A percentile compares a stretch with the other conserved stretches of the same genome.
These are phyloP conservation scores for Fusarium nodosum DNA, from an alignment of 2,329 filamentous ascomycete species.

Conservation along the genomic window DNA sequence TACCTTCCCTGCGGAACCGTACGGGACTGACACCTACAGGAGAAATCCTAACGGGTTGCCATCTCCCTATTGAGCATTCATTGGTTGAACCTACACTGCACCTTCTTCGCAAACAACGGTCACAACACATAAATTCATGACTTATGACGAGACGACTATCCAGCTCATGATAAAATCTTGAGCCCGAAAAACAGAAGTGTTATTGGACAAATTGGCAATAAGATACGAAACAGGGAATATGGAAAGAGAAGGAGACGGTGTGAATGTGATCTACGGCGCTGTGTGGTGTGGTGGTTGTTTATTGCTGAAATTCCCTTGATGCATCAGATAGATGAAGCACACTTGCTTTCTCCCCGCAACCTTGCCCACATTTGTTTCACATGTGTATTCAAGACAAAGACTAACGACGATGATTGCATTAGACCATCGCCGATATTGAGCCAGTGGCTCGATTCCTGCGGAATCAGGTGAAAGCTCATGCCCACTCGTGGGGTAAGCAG, in stretches of 20 bases:
- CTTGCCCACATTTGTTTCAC: slow-evolving; percentile 36
- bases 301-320: slow-evolving; percentile 38
- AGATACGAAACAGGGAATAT: slow-evolving; percentile 9
- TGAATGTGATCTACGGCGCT: slow-evolving; percentile 46
- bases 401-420: slow-evolving; percentile 60
- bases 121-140: slow-evolving; percentile 38
- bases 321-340: slow-evolving; percentile 50
- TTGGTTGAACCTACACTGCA: slow-evolving; percentile 2
- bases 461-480: slow-evolving; percentile 2
- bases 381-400: slow-evolving; percentile 52
- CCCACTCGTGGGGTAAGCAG: slow-evolving; percentile 17
- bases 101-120: slow-evolving; percentile 3
- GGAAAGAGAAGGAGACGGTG: slow-evolving; percentile 29
- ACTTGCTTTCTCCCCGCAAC: slow-evolving; percentile 40
- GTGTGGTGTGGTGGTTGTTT: slow-evolving; percentile 46
- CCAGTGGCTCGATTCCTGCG: slow-evolving; percentile 35
- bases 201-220: slow-evolving; percentile 25
- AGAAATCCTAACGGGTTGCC: slow-evolving; percentile 53
- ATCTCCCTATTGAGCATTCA: slow-evolving; percentile 44
- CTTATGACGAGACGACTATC: slow-evolving; percentile 47
- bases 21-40: slow-evolving; percentile 34
- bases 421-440: slow-evolving; percentile 58
- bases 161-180: slow-evolving; percentile 37
- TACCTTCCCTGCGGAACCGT: slow-evolving; percentile 37
- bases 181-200: slow-evolving; percentile 18